These are phyloP conservation scores for Pseudocercospora musae DNA, from an alignment of 2,329 filamentous ascomycete genomes.

Conservation along the genomic window DNA sequence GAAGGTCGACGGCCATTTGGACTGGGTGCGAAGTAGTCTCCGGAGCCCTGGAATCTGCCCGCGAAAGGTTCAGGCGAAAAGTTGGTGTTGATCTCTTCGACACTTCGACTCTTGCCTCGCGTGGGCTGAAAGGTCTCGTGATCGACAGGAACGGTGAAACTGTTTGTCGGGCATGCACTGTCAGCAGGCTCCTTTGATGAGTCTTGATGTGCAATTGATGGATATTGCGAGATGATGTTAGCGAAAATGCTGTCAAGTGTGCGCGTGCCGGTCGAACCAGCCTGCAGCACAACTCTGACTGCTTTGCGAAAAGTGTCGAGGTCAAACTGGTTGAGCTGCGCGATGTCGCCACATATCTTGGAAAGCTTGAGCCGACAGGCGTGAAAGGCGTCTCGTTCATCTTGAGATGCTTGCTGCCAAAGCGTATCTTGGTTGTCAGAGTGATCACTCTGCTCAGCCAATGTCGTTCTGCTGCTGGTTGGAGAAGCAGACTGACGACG, in stretches of 20 bases:
- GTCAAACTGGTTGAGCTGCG: slow-evolving; percentile 22
- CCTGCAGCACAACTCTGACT: slow-evolving; percentile 21
- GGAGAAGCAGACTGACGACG: neutral
- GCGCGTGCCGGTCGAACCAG: slow-evolving; percentile 18
- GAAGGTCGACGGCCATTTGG: slow-evolving; percentile 16
- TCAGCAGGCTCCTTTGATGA: slow-evolving; percentile 24
- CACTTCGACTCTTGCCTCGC: slow-evolving; percentile 45
- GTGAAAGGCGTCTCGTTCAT: slow-evolving; percentile 19
- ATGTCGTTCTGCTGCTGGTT: neutral
- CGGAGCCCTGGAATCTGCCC: slow-evolving; percentile 43
- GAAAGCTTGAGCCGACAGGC: slow-evolving; percentile 13
- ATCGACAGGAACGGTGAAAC: slow-evolving; percentile 33
- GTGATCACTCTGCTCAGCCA: neutral
- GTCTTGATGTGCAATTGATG: slow-evolving; percentile 14
- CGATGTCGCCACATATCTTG: slow-evolving; percentile 11
- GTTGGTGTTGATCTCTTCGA: slow-evolving; percentile 49
- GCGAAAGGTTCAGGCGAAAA: slow-evolving; percentile 48
- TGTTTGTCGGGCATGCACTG: slow-evolving; percentile 18
- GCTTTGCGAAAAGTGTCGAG: slow-evolving; percentile 28
- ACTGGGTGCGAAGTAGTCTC: slow-evolving; percentile 40
- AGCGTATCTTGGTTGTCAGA: slow-evolving; percentile 4
- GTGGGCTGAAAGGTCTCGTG: slow-evolving; percentile 26
- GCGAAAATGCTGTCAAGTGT: slow-evolving; percentile 18
- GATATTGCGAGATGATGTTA: slow-evolving; percentile 18
- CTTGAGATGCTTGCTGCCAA: slow-evolving; percentile 16